Conservation (phyloP, 148 eudicot genomes). For the Heliosperma pusillum region DNA sequence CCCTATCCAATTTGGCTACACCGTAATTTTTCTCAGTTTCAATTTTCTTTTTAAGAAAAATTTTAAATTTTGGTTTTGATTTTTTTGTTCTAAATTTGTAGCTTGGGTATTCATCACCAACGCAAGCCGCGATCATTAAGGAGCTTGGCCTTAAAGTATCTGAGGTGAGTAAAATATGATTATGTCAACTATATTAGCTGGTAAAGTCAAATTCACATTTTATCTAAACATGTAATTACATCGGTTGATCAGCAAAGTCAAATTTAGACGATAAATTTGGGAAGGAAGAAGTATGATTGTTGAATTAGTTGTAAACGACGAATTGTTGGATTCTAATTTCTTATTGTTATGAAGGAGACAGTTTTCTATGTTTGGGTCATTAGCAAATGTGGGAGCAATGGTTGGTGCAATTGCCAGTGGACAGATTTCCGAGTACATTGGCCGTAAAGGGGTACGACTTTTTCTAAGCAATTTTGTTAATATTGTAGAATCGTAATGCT, state of each 20-base stretch:
- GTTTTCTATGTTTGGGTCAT: slow-evolving; percentile 87
- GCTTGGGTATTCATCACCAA: slow-evolving; percentile 90
- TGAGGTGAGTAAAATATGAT: slow-evolving; percentile 40
- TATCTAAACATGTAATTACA: too few species aligned
- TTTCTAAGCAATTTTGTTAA: neutral
- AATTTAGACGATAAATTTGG: too few species aligned
- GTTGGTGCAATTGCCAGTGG: slow-evolving; percentile 93
- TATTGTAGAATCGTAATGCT: too few species aligned
- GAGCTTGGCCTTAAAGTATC: slow-evolving; percentile 63
- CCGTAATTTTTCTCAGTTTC: slow-evolving; percentile 36
- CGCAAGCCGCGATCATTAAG: slow-evolving; percentile 54
- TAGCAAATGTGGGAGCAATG: slow-evolving; percentile 92
- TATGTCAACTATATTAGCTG: too few species aligned
- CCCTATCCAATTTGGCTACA: slow-evolving; percentile 81
- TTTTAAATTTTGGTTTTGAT: neutral
- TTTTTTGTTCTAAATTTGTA: slow-evolving; percentile 17
- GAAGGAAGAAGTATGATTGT: too few species aligned
- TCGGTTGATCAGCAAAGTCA: too few species aligned
- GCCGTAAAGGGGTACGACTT: slow-evolving; percentile 77
- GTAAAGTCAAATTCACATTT: too few species aligned
- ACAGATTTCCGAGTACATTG: slow-evolving; percentile 75
- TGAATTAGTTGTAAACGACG: neutral
- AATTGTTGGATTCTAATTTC: neutral
- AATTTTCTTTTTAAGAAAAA: neutral
- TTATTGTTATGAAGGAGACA: slow-evolving; percentile 21